Evolutionary conservation across 2,329 filamentous ascomycete genomes (phyloP).

Genomic region (Ophiostoma montium): DNA sequence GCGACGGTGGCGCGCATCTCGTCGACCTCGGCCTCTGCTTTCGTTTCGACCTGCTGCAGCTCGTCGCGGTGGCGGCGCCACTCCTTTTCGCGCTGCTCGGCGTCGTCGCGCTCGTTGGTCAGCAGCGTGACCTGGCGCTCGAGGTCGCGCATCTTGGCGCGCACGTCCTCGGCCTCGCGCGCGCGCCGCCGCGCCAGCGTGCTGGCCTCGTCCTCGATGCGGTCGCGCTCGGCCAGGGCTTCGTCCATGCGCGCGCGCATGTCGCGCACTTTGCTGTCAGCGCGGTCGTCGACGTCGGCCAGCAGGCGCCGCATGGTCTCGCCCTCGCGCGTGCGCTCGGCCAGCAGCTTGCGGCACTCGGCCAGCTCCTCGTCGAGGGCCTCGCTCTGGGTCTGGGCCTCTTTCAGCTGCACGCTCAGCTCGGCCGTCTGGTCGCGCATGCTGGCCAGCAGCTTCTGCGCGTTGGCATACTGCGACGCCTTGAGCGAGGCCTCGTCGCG

Average conservation of each 20-base stretch:
- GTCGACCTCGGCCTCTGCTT: conserved; percentile 55
- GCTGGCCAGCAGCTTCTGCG: conserved; percentile 72
- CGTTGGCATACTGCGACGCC: conserved; percentile 69
- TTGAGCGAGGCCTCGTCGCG: conserved; percentile 76
- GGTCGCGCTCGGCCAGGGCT: conserved; percentile 85
- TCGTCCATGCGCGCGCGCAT: conserved; percentile 81
- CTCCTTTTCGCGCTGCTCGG: conserved; percentile 59
- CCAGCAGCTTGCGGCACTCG: conserved; percentile 74
- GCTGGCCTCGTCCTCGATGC: conserved; percentile 79
- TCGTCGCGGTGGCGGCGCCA: conserved; percentile 62
- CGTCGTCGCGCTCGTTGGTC: conserved; percentile 61
- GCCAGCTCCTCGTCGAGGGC: conserved; percentile 82
- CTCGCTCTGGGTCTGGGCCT: conserved; percentile 68
- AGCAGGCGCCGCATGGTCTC: conserved; percentile 90
- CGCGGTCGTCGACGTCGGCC: conserved; percentile 69
- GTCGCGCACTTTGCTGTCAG: conserved; percentile 70
- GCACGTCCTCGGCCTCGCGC: conserved; percentile 77
- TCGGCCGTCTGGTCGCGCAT: conserved; percentile 90
- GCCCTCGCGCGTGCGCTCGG: conserved; percentile 77
- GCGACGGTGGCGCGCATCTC: conserved; percentile 56
- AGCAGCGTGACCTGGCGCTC: conserved; percentile 63
- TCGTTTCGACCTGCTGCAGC: conserved; percentile 55
- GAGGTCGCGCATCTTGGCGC: conserved; percentile 61
- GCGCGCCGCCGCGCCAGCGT: conserved; percentile 61
- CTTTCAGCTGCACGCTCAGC: conserved; percentile 80